Percentiles rank a stretch among this genome's conserved stretches.
phyloP scores from a whole-genome alignment of 495 filamentous ascomycete genomes.

The Chaetomium cochliodes region DNA sequence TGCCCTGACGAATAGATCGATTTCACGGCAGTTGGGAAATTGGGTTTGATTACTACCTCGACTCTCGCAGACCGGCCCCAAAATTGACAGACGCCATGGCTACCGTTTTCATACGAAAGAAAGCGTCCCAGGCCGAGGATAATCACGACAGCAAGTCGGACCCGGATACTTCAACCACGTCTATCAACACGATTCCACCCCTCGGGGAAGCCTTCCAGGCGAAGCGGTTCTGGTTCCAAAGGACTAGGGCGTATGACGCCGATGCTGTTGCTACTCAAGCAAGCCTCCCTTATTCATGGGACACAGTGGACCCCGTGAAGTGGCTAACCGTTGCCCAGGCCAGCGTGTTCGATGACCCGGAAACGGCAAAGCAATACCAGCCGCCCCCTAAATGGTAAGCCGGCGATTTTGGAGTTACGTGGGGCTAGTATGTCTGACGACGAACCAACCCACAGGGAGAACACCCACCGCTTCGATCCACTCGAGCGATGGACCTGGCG shows the following conservation, averaged over 20 bases:
- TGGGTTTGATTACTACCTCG: background rate
- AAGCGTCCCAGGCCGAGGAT: constrained; percentile 4
- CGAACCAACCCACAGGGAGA: constrained; percentile 40
- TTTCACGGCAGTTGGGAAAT: background rate
- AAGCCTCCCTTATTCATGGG: background rate
- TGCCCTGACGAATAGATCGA: background rate
- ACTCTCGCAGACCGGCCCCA: too few relatives aligned
- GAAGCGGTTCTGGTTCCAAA: constrained; percentile 49
- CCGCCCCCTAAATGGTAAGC: constrained; percentile 42
- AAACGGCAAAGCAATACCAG: constrained; percentile 39
- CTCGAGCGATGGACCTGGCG: constrained; percentile 45
- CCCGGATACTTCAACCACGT: constrained; percentile 23
- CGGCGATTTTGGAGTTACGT: background rate
- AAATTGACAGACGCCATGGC: constrained; percentile 18
- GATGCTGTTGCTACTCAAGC: constrained; percentile 58
- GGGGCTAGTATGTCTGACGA: background rate
- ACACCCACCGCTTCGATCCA: constrained; percentile 46
- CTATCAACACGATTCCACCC: constrained; percentile 32
- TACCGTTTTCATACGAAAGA: constrained; percentile 26
- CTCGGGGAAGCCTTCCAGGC: constrained; percentile 41
- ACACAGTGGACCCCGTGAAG: background rate
- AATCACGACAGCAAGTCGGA: constrained; percentile 19
- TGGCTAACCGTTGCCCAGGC: constrained; percentile 28
- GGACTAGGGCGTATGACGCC: constrained; percentile 44
- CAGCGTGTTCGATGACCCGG: constrained; percentile 49